Base-by-base conservation (phyloP, 371 early-diverging fungal genomes). In the Rhizopus arrhizus region DNA sequence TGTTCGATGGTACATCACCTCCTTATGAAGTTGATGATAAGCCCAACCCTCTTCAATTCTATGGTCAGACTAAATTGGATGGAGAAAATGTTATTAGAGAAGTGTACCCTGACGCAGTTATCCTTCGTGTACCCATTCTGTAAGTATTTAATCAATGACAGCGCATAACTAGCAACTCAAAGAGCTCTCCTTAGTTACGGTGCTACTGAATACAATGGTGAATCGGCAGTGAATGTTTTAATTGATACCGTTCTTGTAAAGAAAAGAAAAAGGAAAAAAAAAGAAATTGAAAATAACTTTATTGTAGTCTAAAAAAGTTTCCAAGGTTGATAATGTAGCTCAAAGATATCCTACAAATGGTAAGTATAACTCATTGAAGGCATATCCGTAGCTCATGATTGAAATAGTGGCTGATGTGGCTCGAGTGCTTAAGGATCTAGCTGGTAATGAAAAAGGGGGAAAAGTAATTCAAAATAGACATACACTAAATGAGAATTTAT, bases 1-100 rank as follows among this genome's bases (percentile, higher is more conserved):
- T 95, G 10, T 95, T 94, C 78, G 95, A 95, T 59, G 95, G 95
- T 38, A 87, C 73, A 4, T 68, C 67, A 1, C 92, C 94, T 31
- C 92, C 91, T 11, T 95, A 93, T 62, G 75, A 89, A 16, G 85
- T 86, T 2, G 77, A 77, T 40, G 90, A 84, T 61, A 67, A 56
- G 61, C 84, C 91, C 7, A 86, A 91, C 60, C 95, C 95, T 45
- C 70, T 95, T 29, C 89, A 93, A 62, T 85, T 86, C 57, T 95
- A 95, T 56, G 93, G 91, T 8, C 68, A 84, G 45, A 85, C 91
- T 5, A 92, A 92, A 72, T 74, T 84, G 41, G 83, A 72, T 11
- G 92, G 94, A 2, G 95, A 95, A 68, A 47, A 75, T 12, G 91
- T 89, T 11, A 80, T 90, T 9, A 70, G 67, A 40, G 72, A 64